These are phyloP conservation scores for Cadophora malorum DNA, from an alignment of 2,329 filamentous ascomycete species.

Conservation along the genomic window DNA sequence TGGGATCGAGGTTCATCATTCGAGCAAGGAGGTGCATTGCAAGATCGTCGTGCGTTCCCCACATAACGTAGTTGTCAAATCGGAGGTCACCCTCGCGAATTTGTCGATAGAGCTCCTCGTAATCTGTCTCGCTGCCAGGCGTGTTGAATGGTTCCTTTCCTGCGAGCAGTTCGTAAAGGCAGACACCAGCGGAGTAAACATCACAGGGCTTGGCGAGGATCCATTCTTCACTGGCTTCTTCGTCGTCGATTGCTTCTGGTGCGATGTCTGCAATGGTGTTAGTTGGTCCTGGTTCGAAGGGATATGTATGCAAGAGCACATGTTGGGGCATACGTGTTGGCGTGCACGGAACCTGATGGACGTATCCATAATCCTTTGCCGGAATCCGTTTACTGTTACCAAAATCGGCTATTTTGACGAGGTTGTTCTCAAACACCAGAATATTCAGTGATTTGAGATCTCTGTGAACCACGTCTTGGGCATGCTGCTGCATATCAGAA, in stretches of 20 bases:
- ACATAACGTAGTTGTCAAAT: background rate
- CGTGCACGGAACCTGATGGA: background rate
- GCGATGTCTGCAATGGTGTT: background rate
- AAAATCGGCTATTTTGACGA: conserved; percentile 12
- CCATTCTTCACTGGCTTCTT: background rate
- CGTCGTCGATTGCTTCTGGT: background rate
- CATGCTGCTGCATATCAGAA: conserved; percentile 11
- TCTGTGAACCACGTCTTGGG: conserved; percentile 4
- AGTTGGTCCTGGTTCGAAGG: background rate
- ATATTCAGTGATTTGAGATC: conserved; percentile 21
- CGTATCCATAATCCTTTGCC: background rate
- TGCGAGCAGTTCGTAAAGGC: conserved; percentile 2
- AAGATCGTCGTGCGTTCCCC: background rate
- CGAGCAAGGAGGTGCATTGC: background rate
- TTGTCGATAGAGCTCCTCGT: background rate
- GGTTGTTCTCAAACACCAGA: background rate
- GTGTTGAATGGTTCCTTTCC: background rate
- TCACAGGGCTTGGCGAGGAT: background rate
- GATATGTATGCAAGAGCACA: background rate
- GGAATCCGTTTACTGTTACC: conserved; percentile 1
- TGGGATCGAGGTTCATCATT: background rate
- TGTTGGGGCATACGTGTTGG: background rate
- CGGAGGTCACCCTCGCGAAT: background rate
- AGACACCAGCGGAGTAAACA: background rate
- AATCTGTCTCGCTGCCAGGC: background rate